These are phyloP conservation scores for Myxozyma nipponensis DNA, from an alignment of 805 yeast genomes.

Conservation along the genomic window DNA sequence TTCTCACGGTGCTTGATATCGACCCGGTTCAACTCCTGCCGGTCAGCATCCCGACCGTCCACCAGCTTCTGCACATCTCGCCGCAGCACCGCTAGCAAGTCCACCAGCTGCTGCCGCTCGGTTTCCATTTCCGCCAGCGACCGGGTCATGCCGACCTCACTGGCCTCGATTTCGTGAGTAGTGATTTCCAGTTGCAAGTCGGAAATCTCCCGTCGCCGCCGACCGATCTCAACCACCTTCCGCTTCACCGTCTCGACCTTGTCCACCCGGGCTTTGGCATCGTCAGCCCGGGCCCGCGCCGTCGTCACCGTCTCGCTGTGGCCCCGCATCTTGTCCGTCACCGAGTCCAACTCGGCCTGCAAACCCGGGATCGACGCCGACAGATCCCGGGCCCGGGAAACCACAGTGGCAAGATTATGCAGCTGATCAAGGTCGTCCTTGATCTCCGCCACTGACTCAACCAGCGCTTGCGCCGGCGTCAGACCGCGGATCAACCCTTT, in stretches of 20 bases:
- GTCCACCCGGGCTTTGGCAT: not conserved
- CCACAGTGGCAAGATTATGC: conserved; percentile 18
- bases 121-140: conserved; percentile 26
- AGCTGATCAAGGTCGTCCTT: conserved; percentile 23
- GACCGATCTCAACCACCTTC: conserved; percentile 32
- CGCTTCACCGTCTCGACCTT: conserved; percentile 34
- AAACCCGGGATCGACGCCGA: conserved; percentile 27
- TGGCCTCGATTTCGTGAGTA: conserved; percentile 33
- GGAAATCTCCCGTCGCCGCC: conserved; percentile 33
- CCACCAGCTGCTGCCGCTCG: conserved; percentile 37
- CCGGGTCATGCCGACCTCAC: conserved; percentile 21
- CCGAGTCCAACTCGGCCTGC: conserved; percentile 24
- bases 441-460: conserved; percentile 15
- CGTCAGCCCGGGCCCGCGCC: conserved; percentile 10
- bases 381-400: conserved; percentile 22
- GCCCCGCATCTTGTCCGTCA: conserved; percentile 27
- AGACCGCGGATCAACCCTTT: not conserved
- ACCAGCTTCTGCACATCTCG: conserved; percentile 33
- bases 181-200: conserved; percentile 29
- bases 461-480: not conserved
- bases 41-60: conserved; percentile 46
- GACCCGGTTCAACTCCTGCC: conserved; percentile 44
- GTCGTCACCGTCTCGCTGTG: conserved; percentile 8
- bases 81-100: conserved; percentile 44
- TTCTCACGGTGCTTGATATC: conserved; percentile 54